Conservation (phyloP, 345 rosid genomes). For the Reutealis trisperma region DNA sequence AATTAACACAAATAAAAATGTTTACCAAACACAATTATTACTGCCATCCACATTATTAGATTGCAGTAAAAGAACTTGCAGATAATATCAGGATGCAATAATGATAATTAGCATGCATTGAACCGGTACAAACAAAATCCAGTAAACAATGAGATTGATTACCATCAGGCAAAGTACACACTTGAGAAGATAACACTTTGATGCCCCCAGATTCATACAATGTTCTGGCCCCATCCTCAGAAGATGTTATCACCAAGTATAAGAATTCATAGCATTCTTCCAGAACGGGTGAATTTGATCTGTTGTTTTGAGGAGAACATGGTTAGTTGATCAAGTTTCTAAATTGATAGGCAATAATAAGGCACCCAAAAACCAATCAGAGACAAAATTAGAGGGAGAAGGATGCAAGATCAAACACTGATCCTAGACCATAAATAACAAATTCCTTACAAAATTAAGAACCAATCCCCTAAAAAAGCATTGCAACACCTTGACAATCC, state of each 20-base stretch:
- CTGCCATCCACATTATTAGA: not conserved
- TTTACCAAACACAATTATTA: not conserved
- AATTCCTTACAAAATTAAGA: not conserved
- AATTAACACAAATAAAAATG: not conserved
- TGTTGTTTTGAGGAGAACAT: constrained; percentile 27
- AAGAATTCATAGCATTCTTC: constrained; percentile 82
- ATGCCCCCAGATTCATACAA: constrained; percentile 69
- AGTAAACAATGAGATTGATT: constrained; percentile 17
- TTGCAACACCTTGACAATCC: not conserved
- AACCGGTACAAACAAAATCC: not conserved
- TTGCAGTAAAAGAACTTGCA: not conserved
- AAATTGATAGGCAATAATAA: not conserved
- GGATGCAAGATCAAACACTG: not conserved
- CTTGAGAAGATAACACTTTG: constrained; percentile 61
- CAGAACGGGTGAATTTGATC: constrained; percentile 40
- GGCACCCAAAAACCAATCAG: not conserved
- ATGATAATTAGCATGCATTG: not conserved
- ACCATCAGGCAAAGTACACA: constrained; percentile 67
- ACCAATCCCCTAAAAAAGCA: not conserved
- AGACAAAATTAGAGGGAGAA: not conserved
- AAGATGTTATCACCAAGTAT: constrained; percentile 62
- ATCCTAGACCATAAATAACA: not conserved
- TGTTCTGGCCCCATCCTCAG: constrained; percentile 47
- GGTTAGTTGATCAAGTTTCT: not conserved
- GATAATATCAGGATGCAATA: not conserved